These are phyloP conservation scores for Russula compacta DNA, from an alignment of 768 basidiomycete genomes.

Conservation along the genomic window DNA sequence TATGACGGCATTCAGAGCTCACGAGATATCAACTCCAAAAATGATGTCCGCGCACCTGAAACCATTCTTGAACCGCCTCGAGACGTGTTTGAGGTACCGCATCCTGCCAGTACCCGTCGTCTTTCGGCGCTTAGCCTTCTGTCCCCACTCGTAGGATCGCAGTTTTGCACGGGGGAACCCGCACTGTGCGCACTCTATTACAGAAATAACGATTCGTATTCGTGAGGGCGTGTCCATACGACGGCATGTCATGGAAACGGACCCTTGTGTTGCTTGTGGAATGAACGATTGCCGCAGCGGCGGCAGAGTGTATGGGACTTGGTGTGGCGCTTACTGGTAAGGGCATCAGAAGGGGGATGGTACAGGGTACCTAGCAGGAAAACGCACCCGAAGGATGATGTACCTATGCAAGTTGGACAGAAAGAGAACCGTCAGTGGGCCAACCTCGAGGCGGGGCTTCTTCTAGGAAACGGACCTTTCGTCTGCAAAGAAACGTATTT, in stretches of 20 bases:
- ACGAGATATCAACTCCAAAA: not conserved
- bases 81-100: conserved; percentile 86
- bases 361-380: not conserved
- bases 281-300: conserved; percentile 90
- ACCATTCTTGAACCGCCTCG: conserved; percentile 97
- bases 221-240: not conserved
- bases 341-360: conserved; percentile 1
- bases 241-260: conserved; percentile 24
- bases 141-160: conserved; percentile 95
- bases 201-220: not conserved
- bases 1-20: not conserved
- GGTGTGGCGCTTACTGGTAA: conserved; percentile 84
- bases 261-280: conserved; percentile 99
- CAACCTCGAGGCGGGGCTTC: not conserved
- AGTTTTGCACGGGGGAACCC: conserved; percentile 95
- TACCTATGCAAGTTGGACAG: conserved; percentile 47
- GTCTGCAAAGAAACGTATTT: conserved; percentile 41
- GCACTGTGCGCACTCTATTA: conserved; percentile 83
- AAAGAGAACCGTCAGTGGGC: conserved; percentile 16
- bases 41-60: conserved; percentile 55
- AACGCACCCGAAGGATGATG: conserved; percentile 90
- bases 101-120: conserved; percentile 97
- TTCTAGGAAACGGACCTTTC: conserved; percentile 51
- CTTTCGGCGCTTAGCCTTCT: conserved; percentile 99
- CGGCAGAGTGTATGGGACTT: conserved; percentile 97